These are phyloP conservation scores for Sarcomyxa edulis DNA, from an alignment of 768 basidiomycete genomes.

Conservation along the genomic window DNA sequence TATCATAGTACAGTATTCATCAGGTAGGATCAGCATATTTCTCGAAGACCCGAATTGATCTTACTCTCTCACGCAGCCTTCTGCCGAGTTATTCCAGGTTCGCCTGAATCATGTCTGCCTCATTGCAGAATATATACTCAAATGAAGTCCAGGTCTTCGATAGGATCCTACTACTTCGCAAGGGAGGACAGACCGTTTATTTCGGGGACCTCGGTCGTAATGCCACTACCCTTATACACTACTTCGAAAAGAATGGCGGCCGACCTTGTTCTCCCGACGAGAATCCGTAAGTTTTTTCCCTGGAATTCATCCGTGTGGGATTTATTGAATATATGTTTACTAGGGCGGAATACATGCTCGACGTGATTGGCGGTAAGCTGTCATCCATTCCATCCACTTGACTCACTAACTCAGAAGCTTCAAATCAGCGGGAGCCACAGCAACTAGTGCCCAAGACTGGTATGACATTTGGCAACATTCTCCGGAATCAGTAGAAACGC, in stretches of 20 bases:
- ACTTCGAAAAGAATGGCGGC: conserved; percentile 71
- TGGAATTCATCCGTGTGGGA: not conserved
- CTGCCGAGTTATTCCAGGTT: conserved; percentile 75
- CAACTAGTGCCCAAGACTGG: conserved; percentile 51
- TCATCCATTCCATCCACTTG: too few relatives aligned
- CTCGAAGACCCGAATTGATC: not conserved
- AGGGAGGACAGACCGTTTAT: conserved; percentile 74
- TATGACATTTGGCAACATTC: conserved; percentile 45
- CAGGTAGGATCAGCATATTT: conserved; percentile 17
- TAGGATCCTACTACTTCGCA: conserved; percentile 65
- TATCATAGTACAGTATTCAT: conserved; percentile 30
- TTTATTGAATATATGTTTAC: conserved; percentile 17
- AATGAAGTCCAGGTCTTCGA: conserved; percentile 52
- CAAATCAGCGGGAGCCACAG: conserved; percentile 68
- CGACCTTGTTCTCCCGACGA: conserved; percentile 55
- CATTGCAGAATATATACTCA: not conserved
- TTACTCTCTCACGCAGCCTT: conserved; percentile 52
- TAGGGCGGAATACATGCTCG: conserved; percentile 61
- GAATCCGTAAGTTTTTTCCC: conserved; percentile 55
- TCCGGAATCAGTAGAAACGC: conserved; percentile 25
- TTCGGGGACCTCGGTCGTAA: conserved; percentile 68
- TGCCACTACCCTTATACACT: conserved; percentile 58
- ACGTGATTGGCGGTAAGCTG: conserved; percentile 70
- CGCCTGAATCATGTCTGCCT: not conserved
- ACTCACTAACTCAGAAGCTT: too few relatives aligned